phyloP scores from a whole-genome alignment of 148 eudicot genomes.

The Amaranthus palmeri region DNA sequence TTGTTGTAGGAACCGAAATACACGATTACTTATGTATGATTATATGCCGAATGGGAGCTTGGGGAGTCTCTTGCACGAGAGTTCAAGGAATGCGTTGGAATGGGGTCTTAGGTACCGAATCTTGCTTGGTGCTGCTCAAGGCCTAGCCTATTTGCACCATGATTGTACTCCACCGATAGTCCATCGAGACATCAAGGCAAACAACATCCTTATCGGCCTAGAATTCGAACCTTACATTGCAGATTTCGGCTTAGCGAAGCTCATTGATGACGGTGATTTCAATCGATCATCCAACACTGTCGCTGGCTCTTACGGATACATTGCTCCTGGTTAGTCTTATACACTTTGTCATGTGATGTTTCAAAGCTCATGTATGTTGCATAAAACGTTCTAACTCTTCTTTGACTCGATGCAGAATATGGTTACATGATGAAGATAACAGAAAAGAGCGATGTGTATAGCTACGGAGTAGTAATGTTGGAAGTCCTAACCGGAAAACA shows the following conservation, averaged over 20 bases:
- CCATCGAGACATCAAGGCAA: slow-evolving; percentile 88
- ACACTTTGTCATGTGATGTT: no score
- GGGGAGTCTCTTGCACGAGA: slow-evolving; percentile 74
- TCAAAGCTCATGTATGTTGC: not conserved
- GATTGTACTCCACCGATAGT: slow-evolving; percentile 87
- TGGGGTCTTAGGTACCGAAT: slow-evolving; percentile 81
- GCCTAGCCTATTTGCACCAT: slow-evolving; percentile 82
- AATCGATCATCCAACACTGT: slow-evolving; percentile 62
- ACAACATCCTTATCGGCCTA: slow-evolving; percentile 81
- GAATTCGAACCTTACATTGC: slow-evolving; percentile 92
- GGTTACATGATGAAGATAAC: slow-evolving; percentile 88
- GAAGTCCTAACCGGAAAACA: slow-evolving; percentile 88
- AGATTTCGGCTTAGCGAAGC: slow-evolving; percentile 86
- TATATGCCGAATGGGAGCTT: slow-evolving; percentile 94
- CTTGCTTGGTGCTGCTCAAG: slow-evolving; percentile 72
- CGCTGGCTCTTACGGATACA: slow-evolving; percentile 90
- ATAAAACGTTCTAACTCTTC: not conserved
- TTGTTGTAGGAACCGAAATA: slow-evolving; percentile 77
- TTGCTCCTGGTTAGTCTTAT: slow-evolving; percentile 68
- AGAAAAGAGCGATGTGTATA: slow-evolving; percentile 83
- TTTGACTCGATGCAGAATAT: slow-evolving; percentile 42
- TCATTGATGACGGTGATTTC: slow-evolving; percentile 64
- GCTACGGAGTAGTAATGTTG: slow-evolving; percentile 76
- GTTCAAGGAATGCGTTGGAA: slow-evolving; percentile 60
- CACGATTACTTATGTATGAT: slow-evolving; percentile 80